Conservation (phyloP, 805 yeast genomes). For the Monosporozyma aerobia region DNA sequence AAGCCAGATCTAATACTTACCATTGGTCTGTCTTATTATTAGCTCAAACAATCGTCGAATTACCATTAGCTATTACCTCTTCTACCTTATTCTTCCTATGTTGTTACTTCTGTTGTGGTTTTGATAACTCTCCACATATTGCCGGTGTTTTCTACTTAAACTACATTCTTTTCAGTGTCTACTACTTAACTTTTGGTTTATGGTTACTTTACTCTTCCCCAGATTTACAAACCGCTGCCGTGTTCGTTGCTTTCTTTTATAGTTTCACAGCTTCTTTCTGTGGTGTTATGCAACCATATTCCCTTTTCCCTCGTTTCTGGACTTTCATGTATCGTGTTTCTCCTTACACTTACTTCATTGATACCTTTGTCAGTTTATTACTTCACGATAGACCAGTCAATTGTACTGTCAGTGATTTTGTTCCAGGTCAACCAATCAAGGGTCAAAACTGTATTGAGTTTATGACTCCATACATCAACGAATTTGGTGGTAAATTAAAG, state of each 20-base stretch:
- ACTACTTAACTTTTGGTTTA: conserved; percentile 39
- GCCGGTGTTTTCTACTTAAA: conserved; percentile 44
- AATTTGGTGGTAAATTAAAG: conserved; percentile 44
- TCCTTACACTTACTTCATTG: conserved; percentile 53
- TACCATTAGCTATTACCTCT: conserved; percentile 47
- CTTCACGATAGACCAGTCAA: conserved; percentile 43
- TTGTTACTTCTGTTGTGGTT: conserved; percentile 42
- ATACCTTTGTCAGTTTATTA: conserved; percentile 39
- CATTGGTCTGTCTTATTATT: conserved; percentile 58
- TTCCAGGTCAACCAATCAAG: conserved; percentile 40
- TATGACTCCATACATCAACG: conserved; percentile 35
- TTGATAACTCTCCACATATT: conserved; percentile 33
- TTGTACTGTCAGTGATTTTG: conserved; percentile 42
- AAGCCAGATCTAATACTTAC: conserved; percentile 61
- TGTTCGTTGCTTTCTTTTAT: conserved; percentile 39
- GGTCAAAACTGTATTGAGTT: conserved; percentile 58
- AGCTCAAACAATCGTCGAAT: conserved; percentile 46
- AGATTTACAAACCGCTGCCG: conserved; percentile 63
- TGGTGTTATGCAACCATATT: conserved; percentile 32
- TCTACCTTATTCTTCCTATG: conserved; percentile 46
- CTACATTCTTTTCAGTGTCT: conserved; percentile 35
- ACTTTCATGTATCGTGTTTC: conserved; percentile 57
- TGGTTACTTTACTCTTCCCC: conserved; percentile 50
- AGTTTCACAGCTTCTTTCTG: conserved; percentile 30
- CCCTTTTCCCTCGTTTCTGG: conserved; percentile 65